These are phyloP conservation scores for Pyrenopolyporus hunteri DNA, from an alignment of 495 filamentous ascomycete species.

Conservation along the genomic window DNA sequence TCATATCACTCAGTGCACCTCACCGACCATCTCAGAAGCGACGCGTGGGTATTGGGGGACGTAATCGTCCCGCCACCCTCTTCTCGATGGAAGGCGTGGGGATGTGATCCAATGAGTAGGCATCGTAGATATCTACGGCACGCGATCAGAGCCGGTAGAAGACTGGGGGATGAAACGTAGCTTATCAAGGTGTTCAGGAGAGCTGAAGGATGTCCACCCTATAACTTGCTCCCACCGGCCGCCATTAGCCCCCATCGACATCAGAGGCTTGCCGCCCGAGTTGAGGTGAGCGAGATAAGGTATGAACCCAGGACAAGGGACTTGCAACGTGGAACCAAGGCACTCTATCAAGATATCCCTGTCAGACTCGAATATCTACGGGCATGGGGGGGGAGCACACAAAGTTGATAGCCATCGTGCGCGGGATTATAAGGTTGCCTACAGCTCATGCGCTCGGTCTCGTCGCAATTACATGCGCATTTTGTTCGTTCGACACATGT, in stretches of 20 bases:
- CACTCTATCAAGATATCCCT: no score
- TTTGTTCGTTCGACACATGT: not conserved
- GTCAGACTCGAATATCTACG: conserved; percentile 3
- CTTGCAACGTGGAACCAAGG: no score
- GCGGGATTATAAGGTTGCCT: conserved; percentile 3
- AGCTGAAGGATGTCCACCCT: conserved; percentile 1
- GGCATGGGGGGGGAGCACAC: conserved; percentile 1
- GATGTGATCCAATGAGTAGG: conserved; percentile 3
- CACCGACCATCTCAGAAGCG: not conserved
- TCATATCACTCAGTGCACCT: not conserved
- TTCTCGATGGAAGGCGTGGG: not conserved
- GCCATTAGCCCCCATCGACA: not conserved
- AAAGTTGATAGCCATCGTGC: not conserved
- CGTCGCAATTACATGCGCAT: not conserved
- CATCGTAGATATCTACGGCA: conserved; percentile 9
- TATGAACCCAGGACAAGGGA: conserved; percentile 3
- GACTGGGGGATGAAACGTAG: not conserved
- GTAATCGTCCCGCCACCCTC: not conserved
- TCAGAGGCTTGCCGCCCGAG: conserved; percentile 13
- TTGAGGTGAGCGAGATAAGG: conserved; percentile 18
- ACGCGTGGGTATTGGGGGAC: not conserved
- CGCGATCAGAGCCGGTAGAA: conserved; percentile 6
- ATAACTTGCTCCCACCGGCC: not conserved
- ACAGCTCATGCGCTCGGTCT: not conserved
- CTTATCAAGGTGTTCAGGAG: not conserved